Evolutionary conservation across 495 filamentous ascomycete genomes (phyloP), one percentile per base, ranked within the genome.

Genomic region (Aspergillus affinis): DNA sequence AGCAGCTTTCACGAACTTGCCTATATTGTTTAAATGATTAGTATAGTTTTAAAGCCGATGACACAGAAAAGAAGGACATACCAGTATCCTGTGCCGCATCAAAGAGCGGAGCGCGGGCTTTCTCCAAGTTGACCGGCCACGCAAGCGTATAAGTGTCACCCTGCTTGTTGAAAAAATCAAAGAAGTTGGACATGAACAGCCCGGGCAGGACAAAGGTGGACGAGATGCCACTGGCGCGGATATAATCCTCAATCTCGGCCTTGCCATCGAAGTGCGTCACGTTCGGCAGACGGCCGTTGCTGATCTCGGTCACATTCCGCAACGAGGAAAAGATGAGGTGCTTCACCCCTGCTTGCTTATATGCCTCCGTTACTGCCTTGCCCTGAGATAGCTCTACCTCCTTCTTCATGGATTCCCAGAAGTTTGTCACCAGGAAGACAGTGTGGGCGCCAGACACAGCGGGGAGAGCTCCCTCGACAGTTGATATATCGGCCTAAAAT

Each of bases 261-360:
- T 89, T 90, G 58, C 65, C 62, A 68, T 89, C 86, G 62, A 88
- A 90, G 67, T 88, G 85, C 27, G 76, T 68, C 27, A 89, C 79
- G 55, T 84, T 65, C n/a, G 69, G 54, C 12, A 76, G 50, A 5
- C 57, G 59, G 0, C 73, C 65, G 19, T 75, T 63, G 0, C 58
- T 74, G 27, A 75, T 65, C 55, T 79, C 67, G 26, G 65, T 72
- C 6, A 69, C 65, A 47, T 71, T 56, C 3, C 60, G 63, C 23
- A 78, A 61, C 13, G 65, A 68, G n/a, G 60, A 65, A 44, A 46
- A 65, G 54, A 75, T 66, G 19, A 78, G 59, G 21, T 66, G 60
- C 80, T 81, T 41, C 4, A 66, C 60, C 4, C 54, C 54, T 1
- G 54, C 53, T 26, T 49, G 10, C 46, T 62, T 55, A 19, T 76